Conservation (phyloP, 1,284 basidiomycete species). For the Golubevia sp. region DNA sequence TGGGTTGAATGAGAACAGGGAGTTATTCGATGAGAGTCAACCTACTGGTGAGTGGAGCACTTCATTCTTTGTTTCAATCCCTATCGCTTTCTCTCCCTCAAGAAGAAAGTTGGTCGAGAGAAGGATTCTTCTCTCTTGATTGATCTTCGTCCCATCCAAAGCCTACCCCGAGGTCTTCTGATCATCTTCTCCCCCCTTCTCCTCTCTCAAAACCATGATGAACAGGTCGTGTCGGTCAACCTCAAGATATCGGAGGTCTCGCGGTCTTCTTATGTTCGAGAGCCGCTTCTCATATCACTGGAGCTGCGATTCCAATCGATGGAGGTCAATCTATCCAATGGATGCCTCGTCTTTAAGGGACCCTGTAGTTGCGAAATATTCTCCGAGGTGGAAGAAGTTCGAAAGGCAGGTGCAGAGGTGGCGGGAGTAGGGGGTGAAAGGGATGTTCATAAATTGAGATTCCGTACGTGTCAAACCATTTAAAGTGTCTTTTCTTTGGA, state of each 20-base stretch:
- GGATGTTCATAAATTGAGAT: too few relatives aligned
- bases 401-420: too few relatives aligned
- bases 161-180: background rate
- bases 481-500: too few relatives aligned
- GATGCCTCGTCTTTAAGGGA: too few relatives aligned
- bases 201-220: constrained; percentile 7
- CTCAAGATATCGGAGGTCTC: constrained; percentile 62
- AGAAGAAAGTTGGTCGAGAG: background rate
- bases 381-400: too few relatives aligned
- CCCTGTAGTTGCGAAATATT: too few relatives aligned
- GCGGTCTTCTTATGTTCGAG: constrained; percentile 60
- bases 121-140: constrained; percentile 1
- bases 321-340: too few relatives aligned
- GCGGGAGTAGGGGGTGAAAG: too few relatives aligned
- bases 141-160: background rate
- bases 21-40: constrained; percentile 46
- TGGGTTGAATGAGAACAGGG: constrained; percentile 68
- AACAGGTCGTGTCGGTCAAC: constrained; percentile 58
- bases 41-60: constrained; percentile 28
- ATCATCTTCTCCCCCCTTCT: background rate
- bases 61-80: too few relatives aligned
- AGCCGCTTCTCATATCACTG: constrained; percentile 60
- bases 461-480: too few relatives aligned
- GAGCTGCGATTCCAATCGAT: constrained; percentile 34
- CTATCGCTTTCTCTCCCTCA: too few relatives aligned